Evolutionary conservation across 163 green algal genomes (phyloP).

Genomic region (Scenedesmus sp.): DNA sequence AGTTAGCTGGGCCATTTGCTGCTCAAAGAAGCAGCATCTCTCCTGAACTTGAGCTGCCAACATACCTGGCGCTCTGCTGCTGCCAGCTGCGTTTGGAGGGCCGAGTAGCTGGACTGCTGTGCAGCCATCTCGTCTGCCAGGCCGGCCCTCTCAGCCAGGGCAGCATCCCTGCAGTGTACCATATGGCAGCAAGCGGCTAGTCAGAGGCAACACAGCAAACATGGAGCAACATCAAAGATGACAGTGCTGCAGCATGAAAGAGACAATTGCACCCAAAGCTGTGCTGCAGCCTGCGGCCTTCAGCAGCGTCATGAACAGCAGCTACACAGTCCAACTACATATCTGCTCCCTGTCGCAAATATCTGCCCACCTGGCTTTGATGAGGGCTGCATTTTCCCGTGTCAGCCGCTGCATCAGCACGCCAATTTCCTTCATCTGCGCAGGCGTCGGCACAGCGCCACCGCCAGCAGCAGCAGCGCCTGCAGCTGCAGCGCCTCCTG

Average conservation of each 20-base stretch:
- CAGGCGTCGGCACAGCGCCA: constrained; percentile 21
- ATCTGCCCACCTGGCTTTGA: constrained; percentile 35
- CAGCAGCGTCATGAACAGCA: neutral
- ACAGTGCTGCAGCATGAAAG: neutral
- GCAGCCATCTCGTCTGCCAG: neutral
- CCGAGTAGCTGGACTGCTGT: neutral
- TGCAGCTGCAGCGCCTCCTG: constrained; percentile 15
- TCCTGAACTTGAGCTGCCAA: neutral
- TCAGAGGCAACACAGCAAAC: neutral
- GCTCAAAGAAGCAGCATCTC: no score
- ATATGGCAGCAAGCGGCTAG: neutral
- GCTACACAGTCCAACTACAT: neutral
- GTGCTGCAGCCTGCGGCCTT: no score
- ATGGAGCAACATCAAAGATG: neutral
- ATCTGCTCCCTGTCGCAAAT: neutral
- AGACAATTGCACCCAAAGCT: neutral
- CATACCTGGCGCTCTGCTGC: constrained; percentile 14
- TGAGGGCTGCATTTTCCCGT: constrained; percentile 47
- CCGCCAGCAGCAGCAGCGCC: neutral
- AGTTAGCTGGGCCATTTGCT: no score
- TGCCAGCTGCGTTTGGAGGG: neutral
- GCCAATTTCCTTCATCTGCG: constrained; percentile 47
- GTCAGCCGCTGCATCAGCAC: constrained; percentile 47
- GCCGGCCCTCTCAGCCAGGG: neutral
- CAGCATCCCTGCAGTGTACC: constrained; percentile 9